A percentile compares a stretch with the other conserved stretches of the same genome.
These are phyloP conservation scores for Nevesoporus exiguus DNA, from an alignment of 768 basidiomycete genomes.

Conservation along the genomic window DNA sequence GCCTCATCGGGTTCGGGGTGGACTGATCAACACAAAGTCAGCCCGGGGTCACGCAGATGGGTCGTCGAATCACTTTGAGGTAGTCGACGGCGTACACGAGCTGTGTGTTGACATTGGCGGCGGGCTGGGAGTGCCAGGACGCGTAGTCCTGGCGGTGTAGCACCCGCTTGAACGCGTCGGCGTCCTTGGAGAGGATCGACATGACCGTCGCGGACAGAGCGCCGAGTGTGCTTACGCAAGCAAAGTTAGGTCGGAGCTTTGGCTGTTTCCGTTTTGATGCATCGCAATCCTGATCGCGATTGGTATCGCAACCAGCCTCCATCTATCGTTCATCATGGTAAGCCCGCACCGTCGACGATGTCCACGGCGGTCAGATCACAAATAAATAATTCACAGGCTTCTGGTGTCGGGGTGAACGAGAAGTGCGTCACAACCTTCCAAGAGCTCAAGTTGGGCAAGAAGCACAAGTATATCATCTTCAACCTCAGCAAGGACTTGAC, in stretches of 20 bases:
- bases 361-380: not conserved
- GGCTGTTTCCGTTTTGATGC: constrained; percentile 3
- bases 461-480: constrained; percentile 85
- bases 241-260: constrained; percentile 28
- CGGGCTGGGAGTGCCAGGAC: constrained; percentile 87
- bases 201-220: constrained; percentile 35
- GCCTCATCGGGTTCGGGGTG: constrained; percentile 75
- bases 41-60: constrained; percentile 6
- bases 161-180: constrained; percentile 64
- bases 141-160: constrained; percentile 63
- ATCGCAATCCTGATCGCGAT: constrained; percentile 21
- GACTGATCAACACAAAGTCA: constrained; percentile 35
- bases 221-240: constrained; percentile 22
- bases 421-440: constrained; percentile 40
- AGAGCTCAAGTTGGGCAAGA: constrained; percentile 40
- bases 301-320: constrained; percentile 20
- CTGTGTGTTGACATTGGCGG: constrained; percentile 84
- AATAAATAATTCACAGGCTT: constrained; percentile 24
- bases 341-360: constrained; percentile 11
- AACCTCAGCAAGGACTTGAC: constrained; percentile 52
- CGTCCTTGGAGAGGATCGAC: constrained; percentile 68
- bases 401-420: constrained; percentile 46
- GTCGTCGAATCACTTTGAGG: constrained; percentile 56
- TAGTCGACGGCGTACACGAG: constrained; percentile 80
- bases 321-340: constrained; percentile 32